A percentile compares a stretch with the other conserved stretches of the same genome.
Evolutionary conservation across 495 filamentous ascomycete species (phyloP).

Genomic region (Friedmanniomyces endolithicus): DNA sequence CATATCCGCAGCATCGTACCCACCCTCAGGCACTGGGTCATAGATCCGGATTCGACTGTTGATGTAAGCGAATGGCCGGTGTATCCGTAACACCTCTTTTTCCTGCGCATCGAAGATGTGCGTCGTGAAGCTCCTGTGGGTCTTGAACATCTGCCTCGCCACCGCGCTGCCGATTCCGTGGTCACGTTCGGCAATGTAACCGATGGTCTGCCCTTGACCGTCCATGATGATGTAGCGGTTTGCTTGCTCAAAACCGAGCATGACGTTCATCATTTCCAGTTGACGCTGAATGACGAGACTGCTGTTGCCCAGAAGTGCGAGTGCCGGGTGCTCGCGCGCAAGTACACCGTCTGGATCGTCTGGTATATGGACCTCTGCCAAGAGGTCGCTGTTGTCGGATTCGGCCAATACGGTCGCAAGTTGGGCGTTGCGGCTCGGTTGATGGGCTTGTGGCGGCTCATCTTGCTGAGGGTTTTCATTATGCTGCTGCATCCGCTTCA

Average conservation of each 20-base stretch:
- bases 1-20: constrained; percentile 19
- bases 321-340: constrained; percentile 48
- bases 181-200: constrained; percentile 58
- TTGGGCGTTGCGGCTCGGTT: constrained; percentile 17
- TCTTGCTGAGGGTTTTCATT: neutral
- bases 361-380: constrained; percentile 42
- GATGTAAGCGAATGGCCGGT: constrained; percentile 58
- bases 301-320: constrained; percentile 46
- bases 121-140: constrained; percentile 56
- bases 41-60: constrained; percentile 53
- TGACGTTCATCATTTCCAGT: constrained; percentile 57
- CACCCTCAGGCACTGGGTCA: constrained; percentile 32
- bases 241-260: constrained; percentile 62
- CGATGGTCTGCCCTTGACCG: constrained; percentile 54
- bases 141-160: constrained; percentile 51
- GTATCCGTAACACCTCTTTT: constrained; percentile 54
- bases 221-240: constrained; percentile 63
- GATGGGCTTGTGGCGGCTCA: neutral
- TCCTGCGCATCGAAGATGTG: constrained; percentile 57
- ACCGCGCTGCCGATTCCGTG: constrained; percentile 46
- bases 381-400: constrained; percentile 19
- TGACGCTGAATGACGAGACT: constrained; percentile 54
- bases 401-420: constrained; percentile 15
- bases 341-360: constrained; percentile 52
- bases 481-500: neutral